Conservation (phyloP, 1,284 basidiomycete genomes). For the Sporisorium exsertum region DNA sequence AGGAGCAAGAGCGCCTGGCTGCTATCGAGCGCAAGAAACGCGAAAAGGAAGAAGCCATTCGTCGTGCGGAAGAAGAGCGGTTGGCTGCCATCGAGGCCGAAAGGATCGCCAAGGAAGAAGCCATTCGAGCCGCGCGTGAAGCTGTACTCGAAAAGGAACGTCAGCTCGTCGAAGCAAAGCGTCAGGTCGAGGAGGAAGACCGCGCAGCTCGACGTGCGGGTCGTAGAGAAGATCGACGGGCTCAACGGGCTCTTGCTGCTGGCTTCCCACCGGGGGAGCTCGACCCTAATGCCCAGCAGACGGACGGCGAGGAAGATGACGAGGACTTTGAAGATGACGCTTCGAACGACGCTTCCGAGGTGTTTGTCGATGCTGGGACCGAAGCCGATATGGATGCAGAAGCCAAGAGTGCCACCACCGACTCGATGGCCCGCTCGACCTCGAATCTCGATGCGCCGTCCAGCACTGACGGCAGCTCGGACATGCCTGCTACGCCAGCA, state of each 20-base stretch:
- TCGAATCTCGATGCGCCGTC: constrained; percentile 41
- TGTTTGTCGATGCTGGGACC: constrained; percentile 39
- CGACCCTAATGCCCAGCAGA: constrained; percentile 30
- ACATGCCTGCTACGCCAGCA: constrained; percentile 43
- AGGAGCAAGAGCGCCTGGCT: constrained; percentile 15
- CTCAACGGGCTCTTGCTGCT: constrained; percentile 30
- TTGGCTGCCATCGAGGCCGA: constrained; percentile 48
- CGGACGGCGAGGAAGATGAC: constrained; percentile 30
- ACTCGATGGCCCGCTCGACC: constrained; percentile 29
- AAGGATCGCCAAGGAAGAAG: constrained; percentile 34
- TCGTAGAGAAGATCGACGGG: constrained; percentile 31
- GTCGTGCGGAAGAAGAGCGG: constrained; percentile 40
- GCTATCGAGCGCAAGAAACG: constrained; percentile 12
- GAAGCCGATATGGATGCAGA: constrained; percentile 24
- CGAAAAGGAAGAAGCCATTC: constrained; percentile 17
- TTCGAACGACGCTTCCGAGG: constrained; percentile 35
- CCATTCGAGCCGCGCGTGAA: constrained; percentile 29
- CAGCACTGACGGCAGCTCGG: constrained; percentile 47
- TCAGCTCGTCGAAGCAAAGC: constrained; percentile 41
- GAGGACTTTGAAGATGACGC: constrained; percentile 11
- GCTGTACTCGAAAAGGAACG: constrained; percentile 43
- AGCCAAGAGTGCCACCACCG: constrained; percentile 28
- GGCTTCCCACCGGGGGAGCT: constrained; percentile 34
- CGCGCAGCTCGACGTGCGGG: constrained; percentile 38
- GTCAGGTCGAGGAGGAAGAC: constrained; percentile 52